These are phyloP conservation scores for Sextonia rubra DNA, from an alignment of 164 flowering plant genomes.

Conservation along the genomic window DNA sequence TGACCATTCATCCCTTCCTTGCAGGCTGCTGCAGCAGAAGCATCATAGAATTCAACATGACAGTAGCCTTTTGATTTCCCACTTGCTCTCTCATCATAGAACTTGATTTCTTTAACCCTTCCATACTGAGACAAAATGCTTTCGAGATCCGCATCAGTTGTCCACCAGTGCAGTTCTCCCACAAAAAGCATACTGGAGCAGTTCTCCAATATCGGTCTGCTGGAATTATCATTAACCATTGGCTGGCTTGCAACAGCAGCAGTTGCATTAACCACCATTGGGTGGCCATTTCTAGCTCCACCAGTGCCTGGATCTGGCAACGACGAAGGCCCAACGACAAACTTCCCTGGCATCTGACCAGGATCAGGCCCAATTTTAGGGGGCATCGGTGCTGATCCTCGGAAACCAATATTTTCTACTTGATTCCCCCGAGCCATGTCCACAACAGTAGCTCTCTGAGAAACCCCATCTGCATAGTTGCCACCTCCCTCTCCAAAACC, in stretches of 20 bases:
- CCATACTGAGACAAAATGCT: slow-evolving; percentile 53
- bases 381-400: slow-evolving; percentile 31
- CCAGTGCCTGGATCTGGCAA: slow-evolving; percentile 25
- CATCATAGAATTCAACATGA: slow-evolving; percentile 68
- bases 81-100: slow-evolving; percentile 73
- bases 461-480: slow-evolving; percentile 26
- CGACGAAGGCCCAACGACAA: slow-evolving; percentile 27
- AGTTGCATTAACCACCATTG: slow-evolving; percentile 22
- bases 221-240: slow-evolving; percentile 29
- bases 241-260: slow-evolving; percentile 33
- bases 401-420: slow-evolving; percentile 38
- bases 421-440: slow-evolving; percentile 33
- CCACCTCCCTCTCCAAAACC: slow-evolving; percentile 26
- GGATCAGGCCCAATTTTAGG: slow-evolving; percentile 35
- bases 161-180: slow-evolving; percentile 81
- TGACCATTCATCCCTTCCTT: slow-evolving; percentile 68
- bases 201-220: slow-evolving; percentile 35
- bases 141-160: slow-evolving; percentile 76
- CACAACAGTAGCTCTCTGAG: slow-evolving; percentile 29
- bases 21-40: slow-evolving; percentile 55
- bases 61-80: slow-evolving; percentile 81
- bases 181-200: slow-evolving; percentile 63
- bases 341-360: slow-evolving; percentile 26
- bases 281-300: slow-evolving; percentile 34
- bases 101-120: slow-evolving; percentile 60